Conservation (phyloP, 208 protist species). For the Trypanosoma brucei region DNA sequence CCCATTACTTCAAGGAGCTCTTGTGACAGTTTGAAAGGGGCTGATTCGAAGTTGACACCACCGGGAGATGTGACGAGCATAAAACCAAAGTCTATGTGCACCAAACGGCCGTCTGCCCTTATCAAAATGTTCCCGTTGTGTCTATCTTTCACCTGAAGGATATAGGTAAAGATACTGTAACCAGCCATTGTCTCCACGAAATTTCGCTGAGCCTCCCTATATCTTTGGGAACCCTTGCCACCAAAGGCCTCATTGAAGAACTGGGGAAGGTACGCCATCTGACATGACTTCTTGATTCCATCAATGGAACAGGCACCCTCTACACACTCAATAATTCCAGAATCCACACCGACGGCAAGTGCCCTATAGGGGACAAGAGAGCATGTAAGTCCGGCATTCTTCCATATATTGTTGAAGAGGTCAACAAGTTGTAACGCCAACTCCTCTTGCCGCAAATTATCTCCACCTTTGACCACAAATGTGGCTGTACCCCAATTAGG, state of each 20-base stretch:
- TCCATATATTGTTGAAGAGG: slow-evolving; percentile 81
- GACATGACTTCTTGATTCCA: slow-evolving; percentile 83
- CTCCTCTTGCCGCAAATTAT: slow-evolving; percentile 92
- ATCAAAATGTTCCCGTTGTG: slow-evolving; percentile 96
- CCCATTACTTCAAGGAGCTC: slow-evolving; percentile 92
- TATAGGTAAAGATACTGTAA: slow-evolving; percentile 93
- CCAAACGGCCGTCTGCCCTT: slow-evolving; percentile 77
- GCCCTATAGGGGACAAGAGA: slow-evolving; percentile 73
- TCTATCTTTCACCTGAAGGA: slow-evolving; percentile 93
- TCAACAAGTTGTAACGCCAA: slow-evolving; percentile 90
- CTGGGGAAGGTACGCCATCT: slow-evolving; percentile 55
- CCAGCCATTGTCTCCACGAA: slow-evolving; percentile 94
- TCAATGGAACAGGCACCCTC: slow-evolving; percentile 87
- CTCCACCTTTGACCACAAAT: slow-evolving; percentile 90
- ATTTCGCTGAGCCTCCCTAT: slow-evolving; percentile 72
- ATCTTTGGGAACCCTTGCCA: slow-evolving; percentile 44
- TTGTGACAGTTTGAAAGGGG: slow-evolving; percentile 92
- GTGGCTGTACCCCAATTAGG: slow-evolving; percentile 81
- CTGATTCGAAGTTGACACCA: slow-evolving; percentile 92
- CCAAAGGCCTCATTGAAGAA: slow-evolving; percentile 83
- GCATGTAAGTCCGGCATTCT: slow-evolving; percentile 79
- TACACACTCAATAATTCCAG: slow-evolving; percentile 86
- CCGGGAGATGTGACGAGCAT: slow-evolving; percentile 95
- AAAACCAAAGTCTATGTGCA: slow-evolving; percentile 99
- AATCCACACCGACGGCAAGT: slow-evolving; percentile 68